These are phyloP conservation scores for Amaranthus cruentus DNA, from an alignment of 148 eudicot species.

Conservation along the genomic window DNA sequence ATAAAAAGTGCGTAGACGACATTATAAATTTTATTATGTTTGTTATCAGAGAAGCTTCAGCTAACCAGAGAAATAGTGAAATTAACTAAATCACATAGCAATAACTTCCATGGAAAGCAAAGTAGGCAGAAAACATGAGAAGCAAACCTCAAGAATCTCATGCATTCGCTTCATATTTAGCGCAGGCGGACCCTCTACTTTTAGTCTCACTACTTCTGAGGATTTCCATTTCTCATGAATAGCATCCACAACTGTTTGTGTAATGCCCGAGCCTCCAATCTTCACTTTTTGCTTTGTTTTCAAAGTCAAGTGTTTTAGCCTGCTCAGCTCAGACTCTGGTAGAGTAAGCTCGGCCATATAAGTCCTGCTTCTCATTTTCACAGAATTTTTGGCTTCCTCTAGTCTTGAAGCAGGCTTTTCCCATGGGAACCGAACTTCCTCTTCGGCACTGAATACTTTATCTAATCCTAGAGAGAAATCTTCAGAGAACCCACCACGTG, in stretches of 20 bases:
- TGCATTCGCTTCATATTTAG: slow-evolving; percentile 90
- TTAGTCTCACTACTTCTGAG: slow-evolving; percentile 69
- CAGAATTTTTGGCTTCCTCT: slow-evolving; percentile 36
- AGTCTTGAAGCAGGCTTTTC: slow-evolving; percentile 44
- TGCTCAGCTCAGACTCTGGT: slow-evolving; percentile 73
- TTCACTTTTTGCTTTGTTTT: slow-evolving; percentile 58
- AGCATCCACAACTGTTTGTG: slow-evolving; percentile 55
- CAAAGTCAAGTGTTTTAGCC: slow-evolving; percentile 55
- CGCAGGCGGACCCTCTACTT: slow-evolving; percentile 85
- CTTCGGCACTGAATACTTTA: slow-evolving; percentile 35
- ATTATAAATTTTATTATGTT: not conserved
- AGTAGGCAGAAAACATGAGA: not conserved
- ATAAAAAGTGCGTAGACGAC: too few species aligned
- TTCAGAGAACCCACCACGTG: slow-evolving; percentile 70
- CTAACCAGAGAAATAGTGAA: not conserved
- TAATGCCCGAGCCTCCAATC: slow-evolving; percentile 72
- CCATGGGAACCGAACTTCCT: slow-evolving; percentile 83
- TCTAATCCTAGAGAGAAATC: slow-evolving; percentile 51
- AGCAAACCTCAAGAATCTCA: slow-evolving; percentile 81
- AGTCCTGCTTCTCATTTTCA: slow-evolving; percentile 60
- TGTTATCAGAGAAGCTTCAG: not conserved
- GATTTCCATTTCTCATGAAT: slow-evolving; percentile 78
- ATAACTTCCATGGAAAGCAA: not conserved
- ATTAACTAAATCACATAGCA: not conserved
- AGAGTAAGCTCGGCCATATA: slow-evolving; percentile 78